phyloP scores from a whole-genome alignment of 2,329 filamentous ascomycete genomes.

The Fusarium chuoi region DNA sequence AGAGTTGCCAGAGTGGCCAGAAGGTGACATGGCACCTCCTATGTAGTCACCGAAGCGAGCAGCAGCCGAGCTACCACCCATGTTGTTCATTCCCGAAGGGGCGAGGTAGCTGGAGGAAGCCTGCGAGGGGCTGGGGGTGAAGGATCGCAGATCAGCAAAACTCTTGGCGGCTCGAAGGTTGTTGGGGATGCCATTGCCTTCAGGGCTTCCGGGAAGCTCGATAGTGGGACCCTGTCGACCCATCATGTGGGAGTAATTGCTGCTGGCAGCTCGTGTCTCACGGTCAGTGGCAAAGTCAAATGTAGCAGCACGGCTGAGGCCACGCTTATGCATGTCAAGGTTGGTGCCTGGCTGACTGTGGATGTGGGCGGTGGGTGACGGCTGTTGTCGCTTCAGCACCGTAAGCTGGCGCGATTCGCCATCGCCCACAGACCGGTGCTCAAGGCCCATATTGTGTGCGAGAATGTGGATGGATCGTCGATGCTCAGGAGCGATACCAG shows the following conservation, averaged over 20 bases:
- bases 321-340: constrained; percentile 81
- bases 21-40: constrained; percentile 49
- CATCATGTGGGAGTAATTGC: constrained; percentile 76
- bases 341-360: constrained; percentile 71
- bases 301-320: constrained; percentile 92
- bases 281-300: constrained; percentile 92
- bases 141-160: constrained; percentile 93
- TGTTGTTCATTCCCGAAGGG: constrained; percentile 63
- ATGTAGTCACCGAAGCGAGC: constrained; percentile 61
- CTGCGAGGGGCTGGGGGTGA: constrained; percentile 93
- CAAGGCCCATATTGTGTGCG: constrained; percentile 92
- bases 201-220: constrained; percentile 84
- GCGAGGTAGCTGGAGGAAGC: constrained; percentile 78
- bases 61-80: constrained; percentile 54
- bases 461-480: constrained; percentile 92
- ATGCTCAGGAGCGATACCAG: constrained; percentile 82
- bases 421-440: constrained; percentile 89
- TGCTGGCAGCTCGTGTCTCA: constrained; percentile 71
- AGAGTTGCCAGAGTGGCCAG: constrained; percentile 49
- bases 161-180: constrained; percentile 95
- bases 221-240: constrained; percentile 87
- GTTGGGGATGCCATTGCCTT: constrained; percentile 70
- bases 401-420: constrained; percentile 91
- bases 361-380: constrained; percentile 64
- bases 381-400: constrained; percentile 76